Conservation (phyloP, 768 basidiomycete genomes). For the Astraeus odoratus region DNA sequence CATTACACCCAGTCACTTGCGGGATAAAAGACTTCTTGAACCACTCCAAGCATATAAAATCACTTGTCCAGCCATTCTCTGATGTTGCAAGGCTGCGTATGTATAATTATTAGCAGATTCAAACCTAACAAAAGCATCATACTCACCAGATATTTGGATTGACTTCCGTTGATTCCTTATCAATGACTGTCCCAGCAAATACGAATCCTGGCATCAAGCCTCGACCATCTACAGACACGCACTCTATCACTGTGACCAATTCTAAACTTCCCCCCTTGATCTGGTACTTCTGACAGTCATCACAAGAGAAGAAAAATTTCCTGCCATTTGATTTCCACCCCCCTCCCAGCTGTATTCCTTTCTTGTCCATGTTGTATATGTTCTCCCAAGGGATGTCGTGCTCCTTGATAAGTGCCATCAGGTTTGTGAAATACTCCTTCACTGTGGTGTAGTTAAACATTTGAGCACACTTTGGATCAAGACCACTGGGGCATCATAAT, state of each 20-base stretch:
- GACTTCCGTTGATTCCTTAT: neutral
- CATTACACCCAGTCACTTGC: constrained; percentile 20
- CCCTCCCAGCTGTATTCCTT: constrained; percentile 9
- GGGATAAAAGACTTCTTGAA: constrained; percentile 32
- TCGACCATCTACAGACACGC: constrained; percentile 35
- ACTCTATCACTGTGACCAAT: constrained; percentile 41
- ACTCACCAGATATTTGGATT: neutral
- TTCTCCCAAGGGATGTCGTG: constrained; percentile 6
- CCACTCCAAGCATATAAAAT: constrained; percentile 30
- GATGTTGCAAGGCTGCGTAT: constrained; percentile 25
- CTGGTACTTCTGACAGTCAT: neutral
- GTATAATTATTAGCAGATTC: neutral
- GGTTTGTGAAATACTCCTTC: constrained; percentile 13
- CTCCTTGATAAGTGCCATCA: constrained; percentile 5
- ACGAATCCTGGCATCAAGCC: constrained; percentile 31
- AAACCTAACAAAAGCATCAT: neutral
- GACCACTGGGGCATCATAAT: constrained; percentile 12
- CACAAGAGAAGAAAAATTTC: constrained; percentile 4
- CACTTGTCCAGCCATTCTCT: constrained; percentile 36
- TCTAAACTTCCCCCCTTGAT: constrained; percentile 18
- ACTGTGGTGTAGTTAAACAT: constrained; percentile 15
- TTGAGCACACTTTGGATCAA: constrained; percentile 21
- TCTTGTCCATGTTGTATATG: constrained; percentile 12
- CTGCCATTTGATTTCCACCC: neutral
- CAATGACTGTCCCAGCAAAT: constrained; percentile 14